Evolutionary conservation across 2,329 filamentous ascomycete species (phyloP), one percentile per base, ranked within the genome.

Genomic region (Pseudogymnoascus sp.): DNA sequence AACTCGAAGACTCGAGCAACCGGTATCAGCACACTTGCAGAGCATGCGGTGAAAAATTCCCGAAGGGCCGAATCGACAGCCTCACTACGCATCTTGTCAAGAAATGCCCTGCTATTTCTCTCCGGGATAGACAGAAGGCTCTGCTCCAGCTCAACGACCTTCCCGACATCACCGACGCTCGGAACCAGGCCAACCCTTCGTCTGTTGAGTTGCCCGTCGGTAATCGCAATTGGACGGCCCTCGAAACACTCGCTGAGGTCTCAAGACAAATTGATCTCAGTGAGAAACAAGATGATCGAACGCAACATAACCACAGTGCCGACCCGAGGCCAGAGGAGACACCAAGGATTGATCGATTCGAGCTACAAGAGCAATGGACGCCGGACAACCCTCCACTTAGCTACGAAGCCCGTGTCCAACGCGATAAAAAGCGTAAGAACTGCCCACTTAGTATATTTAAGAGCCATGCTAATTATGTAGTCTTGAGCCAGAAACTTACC

Each of bases 21-120:
- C 86, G 92, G 63, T 97, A 97, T 72, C 87, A 90, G 69, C 90
- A 96, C 72, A 94, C 89, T 10, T 96, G 92, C 83, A 93, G 89
- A 74, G 82, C 86, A 67, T 96, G 91, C 73, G 90, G 90, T 67
- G 89, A 94, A 75, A 88, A 89, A 74, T 96, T 96, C 66, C 89
- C 90, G 65, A 96, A 96, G 73, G 92, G 92, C 64, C 86, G 92
- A 65, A 88, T 90, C 70, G 92, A 97, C 71, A 90, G 85, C 69
- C 77, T 97, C 64, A 88, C 86, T 45, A 87, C 82, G 65, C 92
- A 97, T 72, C 81, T 96, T 62, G 87, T 90, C 60, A 94, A 92
- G 74, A 91, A 89, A 79, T 97, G 92, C 72, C 89, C 89, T 40
- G 88, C 87, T 61, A 87, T 95, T 60, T 84, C 86, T 65, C 79